phyloP scores from a whole-genome alignment of 1,284 basidiomycete genomes.

The Schizopora paradoxa region DNA sequence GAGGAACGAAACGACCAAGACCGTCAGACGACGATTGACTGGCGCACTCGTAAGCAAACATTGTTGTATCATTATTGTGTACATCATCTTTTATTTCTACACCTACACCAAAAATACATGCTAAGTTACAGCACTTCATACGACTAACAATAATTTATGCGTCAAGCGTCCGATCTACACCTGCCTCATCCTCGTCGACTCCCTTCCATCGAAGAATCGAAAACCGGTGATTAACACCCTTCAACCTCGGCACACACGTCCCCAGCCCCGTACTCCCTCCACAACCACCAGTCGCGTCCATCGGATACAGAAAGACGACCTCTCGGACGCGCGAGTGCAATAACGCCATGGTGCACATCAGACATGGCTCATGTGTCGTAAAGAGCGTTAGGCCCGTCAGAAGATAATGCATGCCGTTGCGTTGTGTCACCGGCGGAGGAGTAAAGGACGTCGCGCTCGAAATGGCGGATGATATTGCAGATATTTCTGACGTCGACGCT shows the following conservation, averaged over 20 bases:
- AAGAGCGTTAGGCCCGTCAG: constrained; percentile 80
- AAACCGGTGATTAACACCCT: constrained; percentile 81
- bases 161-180: constrained; percentile 37
- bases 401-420: constrained; percentile 76
- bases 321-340: constrained; percentile 87
- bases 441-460: not conserved
- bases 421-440: constrained; percentile 9
- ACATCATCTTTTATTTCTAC: too few species aligned
- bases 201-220: constrained; percentile 61
- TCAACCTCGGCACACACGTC: constrained; percentile 66
- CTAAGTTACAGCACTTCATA: too few species aligned
- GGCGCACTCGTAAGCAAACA: too few species aligned
- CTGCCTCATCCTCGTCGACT: constrained; percentile 28
- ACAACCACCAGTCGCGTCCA: constrained; percentile 71
- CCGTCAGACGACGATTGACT: too few species aligned
- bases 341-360: constrained; percentile 94
- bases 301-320: constrained; percentile 69
- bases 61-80: too few species aligned
- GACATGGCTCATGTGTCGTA: constrained; percentile 89
- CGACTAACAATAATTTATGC: constrained; percentile 29
- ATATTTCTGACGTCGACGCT: not conserved
- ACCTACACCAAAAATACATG: too few species aligned
- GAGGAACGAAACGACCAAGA: too few species aligned
- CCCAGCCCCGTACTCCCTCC: constrained; percentile 41
- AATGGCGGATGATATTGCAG: not conserved